Percentiles rank a stretch among this genome's conserved stretches.
Conservation (phyloP, 148 eudicot species). For the Suaeda aralocaspica region DNA sequence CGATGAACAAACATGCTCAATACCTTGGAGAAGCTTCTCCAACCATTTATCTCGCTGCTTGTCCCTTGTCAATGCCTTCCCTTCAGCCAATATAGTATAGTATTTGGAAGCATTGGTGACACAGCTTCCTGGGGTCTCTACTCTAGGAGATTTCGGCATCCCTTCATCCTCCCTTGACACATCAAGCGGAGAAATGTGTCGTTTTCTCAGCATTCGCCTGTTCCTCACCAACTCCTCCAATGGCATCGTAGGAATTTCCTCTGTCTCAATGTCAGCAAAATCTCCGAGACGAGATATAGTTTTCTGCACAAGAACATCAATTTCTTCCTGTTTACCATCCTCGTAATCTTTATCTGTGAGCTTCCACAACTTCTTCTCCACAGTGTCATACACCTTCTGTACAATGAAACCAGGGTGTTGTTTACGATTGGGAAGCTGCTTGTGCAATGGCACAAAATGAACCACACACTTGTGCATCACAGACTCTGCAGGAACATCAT, state of each 20-base stretch:
- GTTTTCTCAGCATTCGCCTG: conserved; percentile 50
- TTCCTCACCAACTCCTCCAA: conserved; percentile 55
- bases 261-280: conserved; percentile 69
- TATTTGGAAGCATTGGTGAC: conserved; percentile 47
- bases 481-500: conserved; percentile 94
- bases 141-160: conserved; percentile 36
- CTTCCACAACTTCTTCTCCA: conserved; percentile 64
- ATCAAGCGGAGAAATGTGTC: conserved; percentile 57
- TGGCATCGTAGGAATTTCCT: conserved; percentile 35
- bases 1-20: conserved; percentile 52
- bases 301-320: conserved; percentile 84
- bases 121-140: conserved; percentile 80
- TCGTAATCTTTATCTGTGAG: conserved; percentile 93
- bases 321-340: conserved; percentile 75
- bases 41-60: conserved; percentile 77
- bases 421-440: conserved; percentile 81
- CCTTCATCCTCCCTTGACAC: conserved; percentile 77
- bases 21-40: conserved; percentile 74
- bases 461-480: conserved; percentile 97
- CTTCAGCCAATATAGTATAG: conserved; percentile 47
- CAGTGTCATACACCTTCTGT: conserved; percentile 88
- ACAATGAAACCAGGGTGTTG: conserved; percentile 85
- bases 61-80: conserved; percentile 64
- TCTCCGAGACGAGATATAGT: conserved; percentile 69
- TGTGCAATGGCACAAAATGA: conserved; percentile 79